phyloP scores from a whole-genome alignment of 352 stramenopile genomes.

The Thraustotheca clavata region DNA sequence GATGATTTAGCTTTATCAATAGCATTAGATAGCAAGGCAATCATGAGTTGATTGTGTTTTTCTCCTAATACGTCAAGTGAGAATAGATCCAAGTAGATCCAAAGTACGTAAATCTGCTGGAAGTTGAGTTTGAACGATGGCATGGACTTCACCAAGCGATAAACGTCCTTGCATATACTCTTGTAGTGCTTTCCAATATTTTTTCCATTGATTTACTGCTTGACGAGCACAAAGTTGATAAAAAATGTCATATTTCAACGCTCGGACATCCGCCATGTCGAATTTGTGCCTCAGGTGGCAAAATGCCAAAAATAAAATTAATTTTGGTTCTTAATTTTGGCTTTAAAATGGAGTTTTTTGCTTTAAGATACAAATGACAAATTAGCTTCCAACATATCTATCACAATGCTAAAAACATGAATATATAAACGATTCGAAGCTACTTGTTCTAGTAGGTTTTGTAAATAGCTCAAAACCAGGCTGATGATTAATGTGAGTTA shows the following conservation, averaged over 20 bases:
- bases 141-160: background rate
- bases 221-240: background rate
- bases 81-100: background rate
- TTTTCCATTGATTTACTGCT: background rate
- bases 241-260: background rate
- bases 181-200: background rate
- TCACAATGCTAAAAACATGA: no score
- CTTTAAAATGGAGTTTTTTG: no score
- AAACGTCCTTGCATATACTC: background rate
- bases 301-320: constrained; percentile 1
- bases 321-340: no score
- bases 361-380: no score
- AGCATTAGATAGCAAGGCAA: no score
- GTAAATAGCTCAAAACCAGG: no score
- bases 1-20: no score
- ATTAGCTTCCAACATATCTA: no score
- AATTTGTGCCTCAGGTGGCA: background rate
- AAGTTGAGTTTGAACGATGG: background rate
- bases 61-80: background rate
- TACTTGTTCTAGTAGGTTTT: no score
- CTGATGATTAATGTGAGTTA: no score
- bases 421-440: no score
- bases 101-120: background rate
- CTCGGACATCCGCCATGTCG: background rate
- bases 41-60: background rate